These are phyloP conservation scores for Epichloe elymi DNA, from an alignment of 2,329 filamentous ascomycete species.

Conservation along the genomic window DNA sequence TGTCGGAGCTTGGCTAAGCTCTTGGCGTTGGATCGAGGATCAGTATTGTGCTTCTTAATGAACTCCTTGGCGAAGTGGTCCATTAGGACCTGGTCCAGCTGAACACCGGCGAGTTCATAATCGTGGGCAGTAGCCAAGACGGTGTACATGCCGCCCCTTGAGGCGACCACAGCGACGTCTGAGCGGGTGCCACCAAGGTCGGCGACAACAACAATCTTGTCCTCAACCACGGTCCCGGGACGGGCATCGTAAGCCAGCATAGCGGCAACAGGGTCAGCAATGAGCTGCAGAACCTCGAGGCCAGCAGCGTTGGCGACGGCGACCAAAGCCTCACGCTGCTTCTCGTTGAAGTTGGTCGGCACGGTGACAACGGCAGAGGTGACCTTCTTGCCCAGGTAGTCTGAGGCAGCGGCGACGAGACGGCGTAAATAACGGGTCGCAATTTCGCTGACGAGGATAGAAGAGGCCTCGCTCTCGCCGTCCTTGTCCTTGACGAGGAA, in stretches of 20 bases:
- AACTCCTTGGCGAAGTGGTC: slow-evolving; percentile 99
- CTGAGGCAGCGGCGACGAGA: slow-evolving; percentile 69
- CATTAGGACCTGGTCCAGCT: slow-evolving; percentile 81
- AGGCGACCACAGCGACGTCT: slow-evolving; percentile 82
- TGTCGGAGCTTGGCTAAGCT: slow-evolving; percentile 84
- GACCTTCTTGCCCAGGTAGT: slow-evolving; percentile 86
- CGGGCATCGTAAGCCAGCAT: slow-evolving; percentile 85
- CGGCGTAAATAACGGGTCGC: slow-evolving; percentile 75
- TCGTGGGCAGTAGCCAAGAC: slow-evolving; percentile 88
- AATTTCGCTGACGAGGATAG: slow-evolving; percentile 65
- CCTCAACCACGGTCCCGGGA: slow-evolving; percentile 56
- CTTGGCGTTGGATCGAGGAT: slow-evolving; percentile 69
- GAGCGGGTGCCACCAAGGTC: slow-evolving; percentile 88
- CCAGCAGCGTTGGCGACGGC: slow-evolving; percentile 68
- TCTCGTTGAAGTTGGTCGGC: slow-evolving; percentile 83
- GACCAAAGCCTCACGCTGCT: slow-evolving; percentile 69
- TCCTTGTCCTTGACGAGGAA: slow-evolving; percentile 74
- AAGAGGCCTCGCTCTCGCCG: slow-evolving; percentile 48
- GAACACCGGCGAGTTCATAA: slow-evolving; percentile 78
- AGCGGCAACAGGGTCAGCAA: slow-evolving; percentile 80
- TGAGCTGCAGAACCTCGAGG: slow-evolving; percentile 83
- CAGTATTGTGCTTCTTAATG: slow-evolving; percentile 86
- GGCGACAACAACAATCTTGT: slow-evolving; percentile 85
- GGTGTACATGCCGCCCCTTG: slow-evolving; percentile 90
- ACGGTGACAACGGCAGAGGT: slow-evolving; percentile 91